These are phyloP conservation scores for Trichoderma asperellum DNA, from an alignment of 2,329 filamentous ascomycete species.

Conservation along the genomic window DNA sequence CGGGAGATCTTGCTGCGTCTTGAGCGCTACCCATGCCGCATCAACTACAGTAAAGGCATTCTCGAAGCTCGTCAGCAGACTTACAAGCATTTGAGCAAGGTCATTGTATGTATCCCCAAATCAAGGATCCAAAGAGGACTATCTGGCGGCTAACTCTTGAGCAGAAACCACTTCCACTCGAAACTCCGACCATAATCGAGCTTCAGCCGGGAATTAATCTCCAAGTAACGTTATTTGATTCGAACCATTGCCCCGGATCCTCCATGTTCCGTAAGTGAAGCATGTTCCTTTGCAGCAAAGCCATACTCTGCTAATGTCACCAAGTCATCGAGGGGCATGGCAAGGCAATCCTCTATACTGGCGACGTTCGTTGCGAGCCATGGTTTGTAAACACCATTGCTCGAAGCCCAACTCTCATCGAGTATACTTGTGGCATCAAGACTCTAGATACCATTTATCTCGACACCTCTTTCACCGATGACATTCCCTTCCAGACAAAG, in stretches of 20 bases:
- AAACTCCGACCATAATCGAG: slow-evolving; percentile 78
- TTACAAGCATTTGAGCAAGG: slow-evolving; percentile 73
- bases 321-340: slow-evolving; percentile 72
- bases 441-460: slow-evolving; percentile 82
- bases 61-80: slow-evolving; percentile 74
- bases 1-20: slow-evolving; percentile 78
- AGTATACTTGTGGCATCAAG: slow-evolving; percentile 70
- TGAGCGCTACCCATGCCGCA: slow-evolving; percentile 76
- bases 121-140: too few relatives aligned
- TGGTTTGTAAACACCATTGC: slow-evolving; percentile 81
- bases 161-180: slow-evolving; percentile 77
- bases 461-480: slow-evolving; percentile 74
- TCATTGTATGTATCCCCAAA: slow-evolving; percentile 58
- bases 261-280: slow-evolving; percentile 76
- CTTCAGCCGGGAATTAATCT: slow-evolving; percentile 70
- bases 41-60: slow-evolving; percentile 79
- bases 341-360: slow-evolving; percentile 82
- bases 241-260: slow-evolving; percentile 88
- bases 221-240: slow-evolving; percentile 82
- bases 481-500: slow-evolving; percentile 61
- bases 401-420: slow-evolving; percentile 72
- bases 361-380: slow-evolving; percentile 81
- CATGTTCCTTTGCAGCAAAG: not conserved
- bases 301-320: not conserved
- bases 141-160: not conserved